Percentiles rank a stretch among this genome's conserved stretches.
Evolutionary conservation across 2,329 filamentous ascomycete genomes (phyloP).

Genomic region (Pochonia chlamydosporia): DNA sequence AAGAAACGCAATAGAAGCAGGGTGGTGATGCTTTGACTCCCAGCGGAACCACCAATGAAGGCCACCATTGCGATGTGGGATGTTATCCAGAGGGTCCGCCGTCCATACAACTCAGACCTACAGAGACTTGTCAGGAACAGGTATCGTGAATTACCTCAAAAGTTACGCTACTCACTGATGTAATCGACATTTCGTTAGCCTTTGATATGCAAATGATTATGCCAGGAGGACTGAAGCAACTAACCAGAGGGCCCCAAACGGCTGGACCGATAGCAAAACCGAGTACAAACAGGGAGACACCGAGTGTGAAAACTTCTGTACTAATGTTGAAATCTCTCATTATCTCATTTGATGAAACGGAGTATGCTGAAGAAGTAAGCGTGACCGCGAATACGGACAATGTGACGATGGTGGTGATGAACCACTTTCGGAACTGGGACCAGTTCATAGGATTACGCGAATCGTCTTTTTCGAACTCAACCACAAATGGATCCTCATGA

Average conservation of each 20-base stretch:
- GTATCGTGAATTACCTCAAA: too few relatives aligned
- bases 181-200: too few relatives aligned
- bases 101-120: slow-evolving; percentile 48
- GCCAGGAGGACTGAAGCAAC: too few relatives aligned
- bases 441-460: background rate
- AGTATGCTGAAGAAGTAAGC: background rate
- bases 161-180: too few relatives aligned
- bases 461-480: background rate
- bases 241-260: slow-evolving; percentile 50
- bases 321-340: slow-evolving; percentile 63
- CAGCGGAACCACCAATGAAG: slow-evolving; percentile 50
- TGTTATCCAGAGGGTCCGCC: slow-evolving; percentile 45
- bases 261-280: slow-evolving; percentile 51
- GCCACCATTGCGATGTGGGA: slow-evolving; percentile 44
- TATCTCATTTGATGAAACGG: slow-evolving; percentile 39
- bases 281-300: slow-evolving; percentile 53
- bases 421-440: background rate
- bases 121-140: too few relatives aligned
- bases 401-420: background rate
- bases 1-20: slow-evolving; percentile 58
- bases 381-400: background rate
- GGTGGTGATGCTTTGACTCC: slow-evolving; percentile 44
- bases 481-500: background rate
- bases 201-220: too few relatives aligned
- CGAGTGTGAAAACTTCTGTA: slow-evolving; percentile 64